phyloP scores from a whole-genome alignment of 2,329 filamentous ascomycete species.

The Pseudohalonectria lignicola region DNA sequence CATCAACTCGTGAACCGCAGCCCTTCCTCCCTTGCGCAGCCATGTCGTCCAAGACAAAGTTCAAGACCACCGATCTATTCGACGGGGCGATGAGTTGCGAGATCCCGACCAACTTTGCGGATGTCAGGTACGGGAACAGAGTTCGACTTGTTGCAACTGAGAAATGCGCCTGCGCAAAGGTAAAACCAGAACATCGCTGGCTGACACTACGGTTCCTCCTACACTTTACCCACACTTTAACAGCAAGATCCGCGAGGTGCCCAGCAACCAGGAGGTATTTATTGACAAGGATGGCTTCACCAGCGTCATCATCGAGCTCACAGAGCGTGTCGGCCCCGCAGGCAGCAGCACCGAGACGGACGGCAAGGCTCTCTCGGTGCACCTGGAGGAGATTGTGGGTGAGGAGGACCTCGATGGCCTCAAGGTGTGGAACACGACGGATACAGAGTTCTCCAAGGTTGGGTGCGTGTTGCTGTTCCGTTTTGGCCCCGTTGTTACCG shows the following conservation, averaged over 20 bases:
- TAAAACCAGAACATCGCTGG: too few species aligned
- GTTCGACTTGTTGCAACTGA: not conserved
- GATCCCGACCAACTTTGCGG: conserved; percentile 55
- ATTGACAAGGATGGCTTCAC: conserved; percentile 76
- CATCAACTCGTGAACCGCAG: too few species aligned
- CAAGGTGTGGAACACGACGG: conserved; percentile 55
- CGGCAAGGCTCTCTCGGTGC: conserved; percentile 57
- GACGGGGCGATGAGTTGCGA: conserved; percentile 63
- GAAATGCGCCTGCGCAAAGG: too few species aligned
- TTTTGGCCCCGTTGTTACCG: conserved; percentile 36
- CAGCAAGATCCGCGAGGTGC: conserved; percentile 64
- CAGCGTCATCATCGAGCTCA: conserved; percentile 83
- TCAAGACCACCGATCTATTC: conserved; percentile 50
- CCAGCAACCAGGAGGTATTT: conserved; percentile 86
- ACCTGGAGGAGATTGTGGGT: conserved; percentile 59
- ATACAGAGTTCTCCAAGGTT: conserved; percentile 43
- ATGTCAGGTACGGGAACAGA: conserved; percentile 51
- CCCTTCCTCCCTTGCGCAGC: too few species aligned
- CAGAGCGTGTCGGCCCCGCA: conserved; percentile 59
- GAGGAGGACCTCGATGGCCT: conserved; percentile 50
- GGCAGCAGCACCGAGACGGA: conserved; percentile 48
- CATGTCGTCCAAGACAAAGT: conserved; percentile 42
- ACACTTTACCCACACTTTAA: too few species aligned
- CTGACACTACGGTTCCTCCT: too few species aligned
- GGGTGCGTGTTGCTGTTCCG: too few species aligned